phyloP scores from a whole-genome alignment of 1,284 basidiomycete genomes.

The Kalmanozyma brasiliensis region DNA sequence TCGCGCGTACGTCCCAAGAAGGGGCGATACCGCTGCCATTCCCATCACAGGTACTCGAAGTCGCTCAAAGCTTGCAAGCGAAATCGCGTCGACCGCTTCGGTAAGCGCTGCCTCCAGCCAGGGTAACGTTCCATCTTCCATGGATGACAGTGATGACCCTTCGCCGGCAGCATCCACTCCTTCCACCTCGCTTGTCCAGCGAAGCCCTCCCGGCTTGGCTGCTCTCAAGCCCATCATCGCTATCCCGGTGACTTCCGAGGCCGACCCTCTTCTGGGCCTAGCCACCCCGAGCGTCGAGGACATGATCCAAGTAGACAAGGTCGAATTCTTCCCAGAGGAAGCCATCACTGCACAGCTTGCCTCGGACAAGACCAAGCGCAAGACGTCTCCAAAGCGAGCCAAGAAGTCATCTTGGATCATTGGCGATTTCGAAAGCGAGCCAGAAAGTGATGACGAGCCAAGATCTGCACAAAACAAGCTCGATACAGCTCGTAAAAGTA shows the following conservation, averaged over 20 bases:
- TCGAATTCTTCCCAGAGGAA: constrained; percentile 41
- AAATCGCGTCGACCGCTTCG: constrained; percentile 2
- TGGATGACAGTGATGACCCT: constrained; percentile 32
- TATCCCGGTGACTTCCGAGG: constrained; percentile 27
- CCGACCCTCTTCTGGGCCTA: constrained; percentile 32
- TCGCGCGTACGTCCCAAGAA: constrained; percentile 11
- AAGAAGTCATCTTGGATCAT: constrained; percentile 49
- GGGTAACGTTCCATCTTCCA: constrained; percentile 27
- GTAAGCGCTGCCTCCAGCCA: constrained; percentile 26
- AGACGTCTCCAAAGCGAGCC: constrained; percentile 24
- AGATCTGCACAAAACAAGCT: constrained; percentile 2
- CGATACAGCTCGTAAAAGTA: constrained; percentile 1
- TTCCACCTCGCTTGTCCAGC: constrained; percentile 37
- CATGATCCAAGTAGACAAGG: constrained; percentile 39
- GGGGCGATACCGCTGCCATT: constrained; percentile 17
- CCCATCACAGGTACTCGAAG: constrained; percentile 20
- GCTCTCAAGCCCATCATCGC: constrained; percentile 31
- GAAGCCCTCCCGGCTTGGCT: constrained; percentile 30
- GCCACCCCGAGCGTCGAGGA: constrained; percentile 40
- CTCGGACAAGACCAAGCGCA: constrained; percentile 12
- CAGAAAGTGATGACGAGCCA: constrained; percentile 31
- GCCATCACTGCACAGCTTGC: constrained; percentile 24
- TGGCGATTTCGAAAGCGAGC: constrained; percentile 44
- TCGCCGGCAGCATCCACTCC: constrained; percentile 35
- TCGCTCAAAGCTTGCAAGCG: constrained; percentile 7